Percentiles rank a stretch among this genome's conserved stretches.
These are phyloP conservation scores for Lyophyllum atratum DNA, from an alignment of 768 basidiomycete species.

Conservation along the genomic window DNA sequence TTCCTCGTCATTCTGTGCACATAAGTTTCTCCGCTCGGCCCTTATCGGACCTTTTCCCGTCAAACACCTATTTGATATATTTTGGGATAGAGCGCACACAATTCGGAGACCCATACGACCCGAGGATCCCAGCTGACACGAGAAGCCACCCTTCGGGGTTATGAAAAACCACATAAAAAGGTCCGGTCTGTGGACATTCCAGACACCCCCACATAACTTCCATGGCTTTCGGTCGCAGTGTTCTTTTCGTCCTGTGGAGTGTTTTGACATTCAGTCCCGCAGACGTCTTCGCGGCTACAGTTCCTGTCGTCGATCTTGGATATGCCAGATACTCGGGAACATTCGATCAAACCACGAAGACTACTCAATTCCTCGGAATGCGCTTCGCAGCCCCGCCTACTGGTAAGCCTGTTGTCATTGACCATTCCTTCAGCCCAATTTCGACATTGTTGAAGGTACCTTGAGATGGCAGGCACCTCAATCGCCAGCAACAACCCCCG, in stretches of 20 bases:
- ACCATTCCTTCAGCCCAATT: neutral
- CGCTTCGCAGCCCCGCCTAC: conserved; percentile 53
- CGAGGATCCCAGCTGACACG: neutral
- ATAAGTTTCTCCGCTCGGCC: neutral
- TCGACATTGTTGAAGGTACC: conserved; percentile 22
- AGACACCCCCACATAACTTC: neutral
- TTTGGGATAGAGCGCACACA: neutral
- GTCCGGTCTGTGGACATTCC: neutral
- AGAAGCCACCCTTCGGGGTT: neutral
- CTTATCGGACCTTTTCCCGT: neutral
- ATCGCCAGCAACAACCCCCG: conserved; percentile 25
- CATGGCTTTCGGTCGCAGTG: neutral
- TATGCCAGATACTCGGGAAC: conserved; percentile 46
- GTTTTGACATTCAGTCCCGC: neutral
- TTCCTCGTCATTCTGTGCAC: neutral
- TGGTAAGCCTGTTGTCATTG: conserved; percentile 29
- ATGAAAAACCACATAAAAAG: neutral
- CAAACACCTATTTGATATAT: neutral
- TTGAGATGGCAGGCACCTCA: conserved; percentile 39
- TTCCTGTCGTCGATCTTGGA: conserved; percentile 41
- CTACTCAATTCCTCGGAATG: conserved; percentile 43
- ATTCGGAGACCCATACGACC: neutral
- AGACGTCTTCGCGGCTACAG: neutral
- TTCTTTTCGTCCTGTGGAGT: neutral
- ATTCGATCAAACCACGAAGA: conserved; percentile 32